Evolutionary conservation across 345 rosid species (phyloP).

Genomic region (Cochlearia excelsa): DNA sequence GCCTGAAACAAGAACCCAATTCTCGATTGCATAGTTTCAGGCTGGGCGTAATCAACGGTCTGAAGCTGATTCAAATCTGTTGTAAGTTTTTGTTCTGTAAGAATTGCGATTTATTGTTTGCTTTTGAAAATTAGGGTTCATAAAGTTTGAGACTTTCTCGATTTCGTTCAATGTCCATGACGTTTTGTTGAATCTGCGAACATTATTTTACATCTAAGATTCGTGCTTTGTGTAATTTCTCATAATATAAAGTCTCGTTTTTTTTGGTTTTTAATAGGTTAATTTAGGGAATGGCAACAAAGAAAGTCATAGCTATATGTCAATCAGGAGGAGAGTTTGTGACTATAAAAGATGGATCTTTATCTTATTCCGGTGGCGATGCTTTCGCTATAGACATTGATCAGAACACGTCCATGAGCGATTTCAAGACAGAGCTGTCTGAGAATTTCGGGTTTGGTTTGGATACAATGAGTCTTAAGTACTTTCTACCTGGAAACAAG

Average conservation of each 20-base stretch:
- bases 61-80: too few relatives aligned
- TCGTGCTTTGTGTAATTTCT: background rate
- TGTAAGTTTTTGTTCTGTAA: too few relatives aligned
- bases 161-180: background rate
- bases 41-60: constrained; percentile 27
- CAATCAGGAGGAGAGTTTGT: constrained; percentile 91
- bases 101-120: background rate
- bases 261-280: constrained; percentile 13
- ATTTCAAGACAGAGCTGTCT: constrained; percentile 72
- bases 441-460: constrained; percentile 62
- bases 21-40: constrained; percentile 7
- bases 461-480: constrained; percentile 63
- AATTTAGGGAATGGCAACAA: constrained; percentile 56
- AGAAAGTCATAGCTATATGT: constrained; percentile 88
- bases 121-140: constrained; percentile 16
- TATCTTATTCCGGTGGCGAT: constrained; percentile 73
- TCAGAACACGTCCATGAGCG: constrained; percentile 50
- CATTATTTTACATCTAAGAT: background rate
- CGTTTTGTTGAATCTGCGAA: constrained; percentile 7
- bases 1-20: constrained; percentile 8
- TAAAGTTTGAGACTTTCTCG: background rate
- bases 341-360: constrained; percentile 55
- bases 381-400: constrained; percentile 82
- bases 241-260: background rate
- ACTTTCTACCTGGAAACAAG: constrained; percentile 87